A percentile compares a stretch with the other conserved stretches of the same genome.
Conservation (phyloP, 2,329 filamentous ascomycete species). For the Diaporthe sp. region DNA sequence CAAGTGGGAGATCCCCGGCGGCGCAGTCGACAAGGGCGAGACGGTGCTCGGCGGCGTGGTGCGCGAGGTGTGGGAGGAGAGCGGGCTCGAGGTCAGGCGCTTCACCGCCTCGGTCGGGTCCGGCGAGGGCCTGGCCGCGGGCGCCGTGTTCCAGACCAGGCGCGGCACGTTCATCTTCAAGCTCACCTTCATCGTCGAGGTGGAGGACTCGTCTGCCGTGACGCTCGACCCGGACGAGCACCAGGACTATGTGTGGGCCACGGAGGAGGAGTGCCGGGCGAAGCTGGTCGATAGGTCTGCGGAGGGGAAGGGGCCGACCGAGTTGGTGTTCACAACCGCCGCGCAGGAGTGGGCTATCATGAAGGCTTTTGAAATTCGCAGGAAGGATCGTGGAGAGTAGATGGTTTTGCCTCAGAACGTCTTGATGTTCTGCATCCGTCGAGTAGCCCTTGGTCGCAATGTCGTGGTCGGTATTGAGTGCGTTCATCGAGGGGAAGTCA, state of each 20-base stretch:
- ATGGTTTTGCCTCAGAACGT: not conserved
- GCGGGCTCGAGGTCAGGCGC: constrained; percentile 48
- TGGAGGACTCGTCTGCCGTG: constrained; percentile 40
- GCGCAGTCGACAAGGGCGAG: constrained; percentile 53
- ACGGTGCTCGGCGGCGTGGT: constrained; percentile 52
- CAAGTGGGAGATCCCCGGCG: constrained; percentile 58
- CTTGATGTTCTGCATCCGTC: not conserved
- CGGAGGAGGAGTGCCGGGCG: constrained; percentile 48
- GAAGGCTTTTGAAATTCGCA: constrained; percentile 40
- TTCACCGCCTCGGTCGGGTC: constrained; percentile 42
- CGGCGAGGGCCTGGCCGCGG: constrained; percentile 31
- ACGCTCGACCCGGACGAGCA: constrained; percentile 51
- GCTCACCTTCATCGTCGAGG: constrained; percentile 46
- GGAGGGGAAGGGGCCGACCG: constrained; percentile 24
- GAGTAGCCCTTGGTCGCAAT: not conserved
- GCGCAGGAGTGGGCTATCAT: constrained; percentile 42
- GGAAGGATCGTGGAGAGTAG: not conserved
- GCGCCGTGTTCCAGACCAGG: constrained; percentile 45
- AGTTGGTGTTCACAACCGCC: constrained; percentile 43
- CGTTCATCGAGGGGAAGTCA: not conserved
- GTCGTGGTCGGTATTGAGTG: not conserved
- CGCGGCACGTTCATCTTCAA: constrained; percentile 43
- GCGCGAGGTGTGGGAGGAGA: constrained; percentile 58
- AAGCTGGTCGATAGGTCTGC: constrained; percentile 27
- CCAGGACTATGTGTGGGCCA: constrained; percentile 50